phyloP scores from a whole-genome alignment of 2,329 filamentous ascomycete species.

The Alternaria viburni region DNA sequence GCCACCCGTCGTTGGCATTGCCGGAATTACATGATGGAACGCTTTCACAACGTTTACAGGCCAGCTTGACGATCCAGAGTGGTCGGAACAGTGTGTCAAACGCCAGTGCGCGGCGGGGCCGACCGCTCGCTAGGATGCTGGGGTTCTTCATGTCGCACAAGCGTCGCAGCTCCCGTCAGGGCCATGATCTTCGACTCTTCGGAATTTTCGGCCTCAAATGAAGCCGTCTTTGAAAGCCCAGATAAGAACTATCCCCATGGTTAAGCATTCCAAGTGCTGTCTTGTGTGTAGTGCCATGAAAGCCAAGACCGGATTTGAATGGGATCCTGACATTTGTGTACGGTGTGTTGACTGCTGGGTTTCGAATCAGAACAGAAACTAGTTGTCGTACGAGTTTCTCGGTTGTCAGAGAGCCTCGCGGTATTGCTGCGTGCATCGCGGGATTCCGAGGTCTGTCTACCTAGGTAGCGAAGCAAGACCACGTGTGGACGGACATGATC shows the following conservation, averaged over 20 bases:
- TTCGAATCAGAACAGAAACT: neutral
- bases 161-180: constrained; percentile 16
- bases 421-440: neutral
- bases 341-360: neutral
- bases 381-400: neutral
- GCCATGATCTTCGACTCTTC: neutral
- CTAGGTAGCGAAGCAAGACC: neutral
- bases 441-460: neutral
- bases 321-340: neutral
- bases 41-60: constrained; percentile 14
- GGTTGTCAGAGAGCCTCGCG: neutral
- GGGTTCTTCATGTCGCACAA: constrained; percentile 17
- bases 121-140: constrained; percentile 12
- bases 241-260: neutral
- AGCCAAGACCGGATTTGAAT: neutral
- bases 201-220: neutral
- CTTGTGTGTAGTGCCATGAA: neutral
- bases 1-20: constrained; percentile 6
- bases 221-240: neutral
- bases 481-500: neutral
- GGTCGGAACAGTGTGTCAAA: constrained; percentile 11
- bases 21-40: constrained; percentile 25
- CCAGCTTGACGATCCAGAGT: constrained; percentile 2
- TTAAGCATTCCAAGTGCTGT: neutral
- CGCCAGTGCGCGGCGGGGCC: constrained; percentile 12